These are phyloP conservation scores for Aurantiochytrium sp. DNA, from an alignment of 108 stramenopile genomes.

Conservation along the genomic window DNA sequence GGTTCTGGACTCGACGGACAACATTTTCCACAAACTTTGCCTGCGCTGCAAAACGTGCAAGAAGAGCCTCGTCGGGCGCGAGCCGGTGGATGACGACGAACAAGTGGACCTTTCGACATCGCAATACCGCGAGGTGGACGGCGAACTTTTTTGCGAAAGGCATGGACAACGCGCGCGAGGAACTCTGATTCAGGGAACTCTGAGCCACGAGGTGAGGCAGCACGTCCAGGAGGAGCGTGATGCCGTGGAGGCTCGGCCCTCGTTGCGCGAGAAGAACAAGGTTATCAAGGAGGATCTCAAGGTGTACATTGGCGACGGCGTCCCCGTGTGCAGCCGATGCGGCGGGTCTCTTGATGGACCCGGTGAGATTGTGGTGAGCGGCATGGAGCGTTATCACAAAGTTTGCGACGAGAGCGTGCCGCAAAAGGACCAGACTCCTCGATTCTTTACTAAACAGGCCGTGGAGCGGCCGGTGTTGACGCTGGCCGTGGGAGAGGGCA, in stretches of 20 bases:
- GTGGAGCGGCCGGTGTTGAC: not conserved
- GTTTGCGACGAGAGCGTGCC: not conserved
- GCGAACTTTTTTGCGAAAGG: not conserved
- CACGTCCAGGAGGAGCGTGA: not conserved
- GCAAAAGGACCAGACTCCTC: not conserved
- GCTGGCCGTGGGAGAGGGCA: not conserved
- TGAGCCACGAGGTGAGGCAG: not conserved
- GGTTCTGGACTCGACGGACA: not conserved
- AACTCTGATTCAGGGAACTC: not conserved
- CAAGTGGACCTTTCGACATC: not conserved
- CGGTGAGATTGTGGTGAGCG: not conserved
- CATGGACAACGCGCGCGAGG: not conserved
- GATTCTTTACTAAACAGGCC: not conserved
- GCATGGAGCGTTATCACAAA: not conserved
- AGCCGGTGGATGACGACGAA: not conserved
- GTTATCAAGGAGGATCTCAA: not conserved
- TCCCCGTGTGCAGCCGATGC: not conserved
- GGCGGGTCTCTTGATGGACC: not conserved
- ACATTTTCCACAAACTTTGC: not conserved
- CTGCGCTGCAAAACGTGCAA: conserved; percentile 4
- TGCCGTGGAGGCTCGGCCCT: not conserved
- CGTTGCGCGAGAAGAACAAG: not conserved
- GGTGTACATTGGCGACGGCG: not conserved
- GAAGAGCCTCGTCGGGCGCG: not conserved
- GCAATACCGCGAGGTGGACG: not conserved